phyloP scores from a whole-genome alignment of 169 alveolate species.

The Theileria parva region DNA sequence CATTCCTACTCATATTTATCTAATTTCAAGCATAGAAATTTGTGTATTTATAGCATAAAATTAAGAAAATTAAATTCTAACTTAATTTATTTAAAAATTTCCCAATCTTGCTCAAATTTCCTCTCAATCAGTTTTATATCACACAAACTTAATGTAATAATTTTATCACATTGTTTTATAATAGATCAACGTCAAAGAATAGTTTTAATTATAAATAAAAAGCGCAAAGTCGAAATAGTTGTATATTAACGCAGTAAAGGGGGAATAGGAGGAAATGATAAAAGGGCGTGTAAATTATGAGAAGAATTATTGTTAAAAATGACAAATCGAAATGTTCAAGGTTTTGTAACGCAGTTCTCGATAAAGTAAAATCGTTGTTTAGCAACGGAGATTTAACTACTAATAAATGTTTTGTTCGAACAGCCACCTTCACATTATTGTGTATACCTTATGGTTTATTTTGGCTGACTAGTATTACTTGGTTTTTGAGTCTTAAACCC shows the following conservation, averaged over 20 bases:
- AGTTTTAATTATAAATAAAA: neutral
- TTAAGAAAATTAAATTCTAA: neutral
- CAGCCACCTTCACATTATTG: conserved; percentile 3
- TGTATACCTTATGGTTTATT: conserved; percentile 25
- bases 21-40: neutral
- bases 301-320: no score
- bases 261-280: neutral
- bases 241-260: neutral
- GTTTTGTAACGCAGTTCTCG: neutral
- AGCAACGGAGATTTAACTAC: neutral
- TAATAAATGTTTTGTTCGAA: conserved; percentile 1
- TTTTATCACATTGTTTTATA: neutral
- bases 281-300: neutral
- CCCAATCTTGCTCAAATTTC: neutral
- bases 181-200: neutral
- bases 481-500: conserved; percentile 15
- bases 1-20: neutral
- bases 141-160: neutral
- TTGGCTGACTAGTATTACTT: conserved; percentile 26
- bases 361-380: neutral
- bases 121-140: neutral
- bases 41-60: neutral
- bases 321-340: neutral
- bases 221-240: neutral
- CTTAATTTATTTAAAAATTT: neutral